Conservation (phyloP, 495 filamentous ascomycete species). For the Evernia prunastri region DNA sequence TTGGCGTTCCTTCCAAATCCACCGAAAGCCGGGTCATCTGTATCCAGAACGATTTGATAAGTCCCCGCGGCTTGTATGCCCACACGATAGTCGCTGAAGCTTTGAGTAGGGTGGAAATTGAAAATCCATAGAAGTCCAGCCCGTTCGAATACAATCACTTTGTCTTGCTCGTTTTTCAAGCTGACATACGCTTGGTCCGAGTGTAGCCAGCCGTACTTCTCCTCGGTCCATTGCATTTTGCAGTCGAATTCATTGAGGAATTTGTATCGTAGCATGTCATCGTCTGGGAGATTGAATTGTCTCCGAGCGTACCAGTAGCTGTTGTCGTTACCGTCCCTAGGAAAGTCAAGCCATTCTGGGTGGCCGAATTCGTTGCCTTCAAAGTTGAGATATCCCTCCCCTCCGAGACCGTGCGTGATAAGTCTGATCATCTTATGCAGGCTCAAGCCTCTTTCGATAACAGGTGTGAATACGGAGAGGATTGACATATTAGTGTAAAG, state of each 20-base stretch:
- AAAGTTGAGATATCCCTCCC: slow-evolving; percentile 97
- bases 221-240: slow-evolving; percentile 79
- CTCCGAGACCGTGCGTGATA: slow-evolving; percentile 87
- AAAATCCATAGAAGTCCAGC: slow-evolving; percentile 88
- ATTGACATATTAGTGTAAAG: slow-evolving; percentile 97
- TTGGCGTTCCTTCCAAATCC: slow-evolving; percentile 72
- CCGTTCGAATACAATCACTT: slow-evolving; percentile 93
- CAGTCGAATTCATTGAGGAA: slow-evolving; percentile 94
- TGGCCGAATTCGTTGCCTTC: slow-evolving; percentile 99
- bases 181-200: slow-evolving; percentile 81
- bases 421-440: slow-evolving; percentile 97
- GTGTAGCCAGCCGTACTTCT: slow-evolving; percentile 90
- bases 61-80: slow-evolving; percentile 79
- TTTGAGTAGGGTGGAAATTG: slow-evolving; percentile 86
- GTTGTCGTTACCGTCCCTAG: slow-evolving; percentile 87
- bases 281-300: slow-evolving; percentile 89
- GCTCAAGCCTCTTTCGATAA: slow-evolving; percentile 85
- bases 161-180: slow-evolving; percentile 90
- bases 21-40: slow-evolving; percentile 70
- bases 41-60: slow-evolving; percentile 81
- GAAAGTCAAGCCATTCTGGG: slow-evolving; percentile 98
- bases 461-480: slow-evolving; percentile 72
- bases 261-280: slow-evolving; percentile 75
- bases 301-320: slow-evolving; percentile 95
- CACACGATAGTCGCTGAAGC: slow-evolving; percentile 88